These are phyloP conservation scores for Coleophoma cylindrospora DNA, from an alignment of 2,329 filamentous ascomycete genomes.

Conservation along the genomic window DNA sequence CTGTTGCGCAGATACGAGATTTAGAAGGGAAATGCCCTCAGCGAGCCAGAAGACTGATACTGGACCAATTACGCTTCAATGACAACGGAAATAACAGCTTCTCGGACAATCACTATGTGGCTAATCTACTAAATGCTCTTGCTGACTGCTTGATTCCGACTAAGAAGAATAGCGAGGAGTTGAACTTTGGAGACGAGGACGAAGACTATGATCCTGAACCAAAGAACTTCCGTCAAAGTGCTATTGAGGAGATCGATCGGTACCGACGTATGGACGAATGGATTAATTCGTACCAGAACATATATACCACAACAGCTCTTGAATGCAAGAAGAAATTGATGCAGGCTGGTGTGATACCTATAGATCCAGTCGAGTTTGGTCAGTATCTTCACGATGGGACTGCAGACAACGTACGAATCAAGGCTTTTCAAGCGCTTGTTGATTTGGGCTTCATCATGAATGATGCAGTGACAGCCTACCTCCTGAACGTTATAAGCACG, in stretches of 20 bases:
- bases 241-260: slow-evolving; percentile 61
- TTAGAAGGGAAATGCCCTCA: slow-evolving; percentile 71
- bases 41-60: slow-evolving; percentile 74
- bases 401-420: slow-evolving; percentile 57
- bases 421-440: slow-evolving; percentile 59
- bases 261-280: slow-evolving; percentile 65
- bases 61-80: slow-evolving; percentile 88
- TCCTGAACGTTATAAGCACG: slow-evolving; percentile 54
- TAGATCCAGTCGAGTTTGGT: slow-evolving; percentile 49
- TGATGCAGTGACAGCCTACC: slow-evolving; percentile 47
- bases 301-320: slow-evolving; percentile 58
- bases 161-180: slow-evolving; percentile 26
- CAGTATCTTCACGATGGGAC: slow-evolving; percentile 63
- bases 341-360: slow-evolving; percentile 57
- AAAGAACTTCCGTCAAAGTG: slow-evolving; percentile 32
- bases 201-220: slow-evolving; percentile 39
- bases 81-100: slow-evolving; percentile 88
- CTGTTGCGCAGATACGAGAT: slow-evolving; percentile 75
- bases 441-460: slow-evolving; percentile 58
- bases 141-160: slow-evolving; percentile 52
- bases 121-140: slow-evolving; percentile 66
- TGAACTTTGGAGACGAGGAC: slow-evolving; percentile 33
- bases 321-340: slow-evolving; percentile 58
- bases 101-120: slow-evolving; percentile 87
- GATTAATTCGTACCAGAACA: slow-evolving; percentile 63